Base-by-base conservation (phyloP, 2,329 filamentous ascomycete species). In the Paramyrothecium sp. region DNA sequence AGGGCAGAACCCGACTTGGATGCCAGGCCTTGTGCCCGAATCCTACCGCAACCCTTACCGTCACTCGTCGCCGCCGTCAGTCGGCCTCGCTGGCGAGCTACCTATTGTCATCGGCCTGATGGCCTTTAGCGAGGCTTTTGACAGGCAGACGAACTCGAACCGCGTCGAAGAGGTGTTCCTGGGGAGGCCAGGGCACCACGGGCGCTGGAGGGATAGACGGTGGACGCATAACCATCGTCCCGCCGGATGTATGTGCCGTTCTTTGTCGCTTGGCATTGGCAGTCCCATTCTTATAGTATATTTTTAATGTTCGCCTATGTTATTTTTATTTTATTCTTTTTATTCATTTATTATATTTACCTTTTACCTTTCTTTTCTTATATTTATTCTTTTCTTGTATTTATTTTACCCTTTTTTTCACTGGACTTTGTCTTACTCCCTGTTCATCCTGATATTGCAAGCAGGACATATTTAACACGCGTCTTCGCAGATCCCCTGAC, bases 61-160 rank as follows among this genome's bases (percentile, higher is more conserved):
- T 2, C 16, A 38, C 5, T 10, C 56, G 1, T 5, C n/a, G 38
- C 62, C 53, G 3, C 49, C 5, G 0, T 77, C 75, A 0, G 19
- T 7, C 0, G 75, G 75, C 0, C 68, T 78, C 1, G 67, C 70
- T 1, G 76, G 76, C 17, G 68, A 75, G n/a, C 54, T 78, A 13
- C 62, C 69, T 3, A 69, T 77, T 7, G 61, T 78, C 12, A 60
- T 78, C 3, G 76, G 69, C 1, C 59, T 78, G n/a, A 76, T 78
- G 72, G 74, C 73, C 1, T 69, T 77, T 44, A 60, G 56, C 57
- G 56, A 64, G 5, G 4, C 61, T 2, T 19, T n/a, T 1, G 51
- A 56, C 7, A 2, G 1, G 5, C 17, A 12, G 0, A n/a, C 38
- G 20, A 21, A 1, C 1, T 62, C 63, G 7, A 61, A 56, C 19